Base-by-base conservation (phyloP, 441 rosid genomes). In the Adansonia gregorii region DNA sequence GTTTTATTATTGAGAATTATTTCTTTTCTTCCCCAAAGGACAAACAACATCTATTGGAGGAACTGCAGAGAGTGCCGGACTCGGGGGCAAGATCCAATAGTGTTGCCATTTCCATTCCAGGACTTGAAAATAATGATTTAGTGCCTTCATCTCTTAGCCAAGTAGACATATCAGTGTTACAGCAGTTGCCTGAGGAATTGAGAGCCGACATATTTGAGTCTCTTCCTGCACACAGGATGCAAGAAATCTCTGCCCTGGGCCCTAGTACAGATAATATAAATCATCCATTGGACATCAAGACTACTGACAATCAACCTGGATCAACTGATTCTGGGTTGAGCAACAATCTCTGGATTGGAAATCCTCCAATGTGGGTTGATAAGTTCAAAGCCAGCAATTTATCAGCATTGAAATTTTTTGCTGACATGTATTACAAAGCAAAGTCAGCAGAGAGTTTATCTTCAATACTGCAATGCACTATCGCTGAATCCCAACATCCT, bases 91-190 rank as follows among this genome's bases (percentile, higher is more conserved):
- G 83, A 79, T 83, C 83, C 72, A 67, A 70, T 77, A 84, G 60
- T 76, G 79, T 49, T 61, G 78, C 82, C 52, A 73, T 56, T 80
- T 78, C 75, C 45, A 56, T 49, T 49, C 52, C 60, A 7, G 73
- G 71, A 76, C 78, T 41, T 31, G 80, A 83, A 49, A 86, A 79
- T 55, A 76, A 81, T 78, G 94, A 88, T 83, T 78, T 90, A 74
- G 81, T 95, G 90, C 97, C 95, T 75, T 85, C 80, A 74, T 91
- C 98, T 71, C 83, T 95, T 71, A 93, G 95, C 83, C 99, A 95
- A 85, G 80, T 95, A 58, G 98, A 95, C 78, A 73, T 79, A 67
- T 89, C 89, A 6, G 97, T 93, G 78, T 83, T 93, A 77, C 95
- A 91, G 78, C 90, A 92, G 78, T 85, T 95, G 85, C 98, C 98